phyloP scores from a whole-genome alignment of 345 rosid genomes.

The Schrenkiella parvula region DNA sequence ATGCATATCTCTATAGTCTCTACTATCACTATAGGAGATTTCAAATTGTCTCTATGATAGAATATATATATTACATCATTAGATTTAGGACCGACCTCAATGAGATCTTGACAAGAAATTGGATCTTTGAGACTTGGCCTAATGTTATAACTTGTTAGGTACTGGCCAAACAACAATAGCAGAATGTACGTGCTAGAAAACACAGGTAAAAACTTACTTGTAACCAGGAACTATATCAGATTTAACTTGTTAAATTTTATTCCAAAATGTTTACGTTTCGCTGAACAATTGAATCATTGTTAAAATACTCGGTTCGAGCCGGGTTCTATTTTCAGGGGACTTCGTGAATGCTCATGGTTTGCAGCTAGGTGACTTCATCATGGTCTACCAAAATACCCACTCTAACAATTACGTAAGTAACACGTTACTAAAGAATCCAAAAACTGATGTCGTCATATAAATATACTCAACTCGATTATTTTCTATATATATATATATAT shows the following conservation, averaged over 20 bases:
- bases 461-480: background rate
- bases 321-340: slow-evolving; percentile 50
- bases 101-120: background rate
- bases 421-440: background rate
- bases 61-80: background rate
- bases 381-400: slow-evolving; percentile 62
- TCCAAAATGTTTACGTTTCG: background rate
- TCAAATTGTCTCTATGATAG: background rate
- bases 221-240: background rate
- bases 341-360: slow-evolving; percentile 80
- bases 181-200: slow-evolving; percentile 97
- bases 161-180: slow-evolving; percentile 98
- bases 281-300: background rate
- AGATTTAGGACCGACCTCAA: background rate
- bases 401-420: slow-evolving; percentile 63
- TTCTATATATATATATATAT: background rate
- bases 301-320: background rate
- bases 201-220: slow-evolving; percentile 53
- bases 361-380: slow-evolving; percentile 76
- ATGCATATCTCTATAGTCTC: background rate
- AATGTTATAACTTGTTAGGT: slow-evolving; percentile 48
- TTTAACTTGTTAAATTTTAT: background rate
- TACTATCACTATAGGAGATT: background rate
- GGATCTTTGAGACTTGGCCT: slow-evolving; percentile 1
- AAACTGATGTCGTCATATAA: background rate